Base-by-base conservation (phyloP, 2,329 filamentous ascomycete genomes). In the Zymoseptoria crescenta region DNA sequence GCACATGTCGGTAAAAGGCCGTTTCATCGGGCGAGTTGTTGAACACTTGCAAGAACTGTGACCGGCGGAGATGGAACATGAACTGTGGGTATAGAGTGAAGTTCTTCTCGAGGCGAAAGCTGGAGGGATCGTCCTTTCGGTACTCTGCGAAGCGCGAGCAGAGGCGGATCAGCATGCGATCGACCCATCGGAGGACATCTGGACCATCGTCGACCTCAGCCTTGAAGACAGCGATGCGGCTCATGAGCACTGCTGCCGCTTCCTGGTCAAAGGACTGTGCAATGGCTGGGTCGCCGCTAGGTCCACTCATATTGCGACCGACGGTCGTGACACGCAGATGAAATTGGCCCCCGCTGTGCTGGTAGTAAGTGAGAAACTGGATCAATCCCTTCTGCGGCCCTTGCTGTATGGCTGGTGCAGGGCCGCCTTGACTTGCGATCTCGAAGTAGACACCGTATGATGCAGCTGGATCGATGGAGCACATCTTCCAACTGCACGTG, bases 401-500 rank as follows among this genome's bases (percentile, higher is more conserved):
- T 73, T 93, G 90, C 70, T 93, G 89, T 74, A 95, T 89, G 64
- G 89, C 60, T 20, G 69, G 67, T 54, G 88, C 83, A 16, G 91
- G 88, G 7, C 91, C 91, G 41, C 91, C 91, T 76, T 97, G 94
- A 68, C 89, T 91, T 52, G 94, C 93, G 72, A 99, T 95, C 75
- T 99, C 94, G 69, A 97, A 99, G 77, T 97, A 99, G 63, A 99
- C 83, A 62, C 91, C 94, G 69, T 97, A 97, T 70, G 91, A 96
- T 30, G 94, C 86, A 57, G 86, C 88, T 9, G 94, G 94, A 69
- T 97, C 92, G 66, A 99, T 96, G 66, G 91, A 92, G 70, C 94
- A 97, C 93, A 99, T 96, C 78, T 99, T 99, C 94, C 94, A 99
- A 2, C 92, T 93, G 75, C 93, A 97, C 0, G 94, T 99, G 73